Evolutionary conservation across 23 red algal species (phyloP), one percentile per base, ranked within the genome.

Genomic region (Gracilaria domingensis): DNA sequence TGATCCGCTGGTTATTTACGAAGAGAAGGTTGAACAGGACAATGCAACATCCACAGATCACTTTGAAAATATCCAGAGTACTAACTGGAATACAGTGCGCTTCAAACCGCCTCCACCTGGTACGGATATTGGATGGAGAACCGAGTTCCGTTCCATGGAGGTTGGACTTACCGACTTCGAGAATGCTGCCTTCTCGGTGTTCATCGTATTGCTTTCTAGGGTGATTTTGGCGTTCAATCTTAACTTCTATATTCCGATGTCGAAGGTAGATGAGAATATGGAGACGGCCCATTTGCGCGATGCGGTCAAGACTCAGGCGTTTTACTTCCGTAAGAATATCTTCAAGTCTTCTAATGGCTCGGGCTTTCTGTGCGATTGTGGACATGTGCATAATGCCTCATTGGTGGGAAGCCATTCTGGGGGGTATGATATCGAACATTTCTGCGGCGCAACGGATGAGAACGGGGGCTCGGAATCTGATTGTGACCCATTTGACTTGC

Each of bases 31-130:
- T 28, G 71, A 93, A 6, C 79, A 93, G 55, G 86, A 96, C 26
- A 93, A 99, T 67, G 75, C 55, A 42, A 80, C 76, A 6, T 85
- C 50, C 28, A 93, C 88, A 25, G 94, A 93, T 14, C 97, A 99
- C 82, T 99, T 99, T 93, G 97, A 99, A 75, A 99, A 99, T 56
- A 96, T 99, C 37, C 97, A 99, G 85, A 95, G 90, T 54, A 99
- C 97, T 16, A 99, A 99, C 62, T 99, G 97, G 97, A 99, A 99
- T 64, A 99, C 97, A 17, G 97, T 99, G 54, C 89, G 97, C 6
- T 96, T 99, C 51, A 99, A 99, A 72, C 97, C 94, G 47, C 97
- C 97, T 32, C 85, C 93, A 34, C 61, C 75, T 26, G 91, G 90
- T 1, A 81, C 80, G 12, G 91, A 95, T 24, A 93, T 98, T 75